Base-by-base conservation (phyloP, 164 flowering plant species). In the Nelumbo lutea region DNA sequence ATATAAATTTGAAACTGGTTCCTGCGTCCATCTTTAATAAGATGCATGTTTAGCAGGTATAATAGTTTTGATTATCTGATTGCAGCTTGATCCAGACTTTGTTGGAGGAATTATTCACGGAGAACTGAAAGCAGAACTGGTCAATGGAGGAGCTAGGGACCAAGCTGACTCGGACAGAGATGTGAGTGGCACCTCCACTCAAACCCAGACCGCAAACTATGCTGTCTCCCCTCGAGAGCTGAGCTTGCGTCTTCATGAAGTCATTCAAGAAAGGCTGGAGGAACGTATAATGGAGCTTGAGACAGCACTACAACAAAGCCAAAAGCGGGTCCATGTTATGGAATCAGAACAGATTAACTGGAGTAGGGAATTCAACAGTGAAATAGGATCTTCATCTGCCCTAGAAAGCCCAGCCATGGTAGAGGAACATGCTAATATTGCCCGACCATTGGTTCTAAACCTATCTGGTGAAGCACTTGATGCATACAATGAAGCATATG, bases 211-310 rank as follows among this genome's bases (percentile, higher is more conserved):
- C 44, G 80, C 70, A 42, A 82, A 84, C 69, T 75, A 86, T 70
- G 84, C 85, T 11, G 93, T 94, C 43, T 88, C 96, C 38, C 96
- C 98, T 3, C 74, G 80, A 64, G 93, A 91, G 53, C 83, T 94
- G 59, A 87, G 87, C 76, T 59, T 91, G 74, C 94, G 91, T 14
- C 76, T 94, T 42, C 93, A 91, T 52, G 86, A 90, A 76, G 86
- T 88, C 78, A 79, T 94, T 70, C 86, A 84, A 72, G 83, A 87
- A 53, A 81, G 89, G 77, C 86, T 94, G 41, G 91, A 91, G 79
- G 79, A 84, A 57, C 90, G 90, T 9, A 77, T 94, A 46, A 71
- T 59, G 60, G 97, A 90, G 77, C 96, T 94, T 7, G 96, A 91
- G 76, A 61, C 78, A 5, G 96, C 87, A 47, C 90, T 93, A 9